Conservation (phyloP, 176 grass and related monocot species). For the Raddia guianensis region DNA sequence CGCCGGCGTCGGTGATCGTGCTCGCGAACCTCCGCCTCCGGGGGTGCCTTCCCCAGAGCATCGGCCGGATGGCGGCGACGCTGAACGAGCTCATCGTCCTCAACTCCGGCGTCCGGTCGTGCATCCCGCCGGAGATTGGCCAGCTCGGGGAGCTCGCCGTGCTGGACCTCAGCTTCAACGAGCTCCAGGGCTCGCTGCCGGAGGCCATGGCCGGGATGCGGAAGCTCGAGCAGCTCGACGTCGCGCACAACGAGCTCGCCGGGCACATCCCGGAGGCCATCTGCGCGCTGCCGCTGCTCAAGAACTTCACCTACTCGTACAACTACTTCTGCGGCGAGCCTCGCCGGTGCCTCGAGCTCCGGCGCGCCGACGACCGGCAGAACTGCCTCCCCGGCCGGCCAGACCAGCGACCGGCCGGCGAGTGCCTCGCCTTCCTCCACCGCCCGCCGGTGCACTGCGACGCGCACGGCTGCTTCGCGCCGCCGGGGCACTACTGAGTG, state of each 20-base stretch:
- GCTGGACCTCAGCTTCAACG: slow-evolving; percentile 77
- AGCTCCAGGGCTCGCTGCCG: slow-evolving; percentile 59
- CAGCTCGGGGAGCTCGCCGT: slow-evolving; percentile 54
- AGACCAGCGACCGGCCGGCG: slow-evolving; percentile 54
- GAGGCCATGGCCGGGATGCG: slow-evolving; percentile 63
- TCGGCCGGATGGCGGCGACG: slow-evolving; percentile 52
- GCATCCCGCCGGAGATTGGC: slow-evolving; percentile 68
- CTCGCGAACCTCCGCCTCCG: slow-evolving; percentile 55
- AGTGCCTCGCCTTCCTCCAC: slow-evolving; percentile 73
- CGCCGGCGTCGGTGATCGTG: slow-evolving; percentile 74
- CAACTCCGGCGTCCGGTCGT: slow-evolving; percentile 62
- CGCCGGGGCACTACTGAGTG: slow-evolving; percentile 48
- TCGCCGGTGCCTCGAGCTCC: slow-evolving; percentile 47
- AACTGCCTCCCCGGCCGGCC: slow-evolving; percentile 71
- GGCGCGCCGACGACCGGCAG: slow-evolving; percentile 56
- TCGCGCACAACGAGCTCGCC: slow-evolving; percentile 71
- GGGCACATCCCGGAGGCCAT: slow-evolving; percentile 60
- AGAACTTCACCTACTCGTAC: slow-evolving; percentile 85
- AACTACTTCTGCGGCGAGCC: slow-evolving; percentile 85
- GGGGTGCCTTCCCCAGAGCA: slow-evolving; percentile 59
- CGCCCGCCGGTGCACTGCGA: slow-evolving; percentile 68
- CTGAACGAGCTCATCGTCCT: slow-evolving; percentile 74
- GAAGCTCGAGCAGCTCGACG: slow-evolving; percentile 66
- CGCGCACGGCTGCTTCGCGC: slow-evolving; percentile 60
- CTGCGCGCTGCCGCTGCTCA: slow-evolving; percentile 67